Evolutionary conservation across 306 rosid species (phyloP), one percentile per base, ranked within the genome.

Genomic region (Castanospermum australe): DNA sequence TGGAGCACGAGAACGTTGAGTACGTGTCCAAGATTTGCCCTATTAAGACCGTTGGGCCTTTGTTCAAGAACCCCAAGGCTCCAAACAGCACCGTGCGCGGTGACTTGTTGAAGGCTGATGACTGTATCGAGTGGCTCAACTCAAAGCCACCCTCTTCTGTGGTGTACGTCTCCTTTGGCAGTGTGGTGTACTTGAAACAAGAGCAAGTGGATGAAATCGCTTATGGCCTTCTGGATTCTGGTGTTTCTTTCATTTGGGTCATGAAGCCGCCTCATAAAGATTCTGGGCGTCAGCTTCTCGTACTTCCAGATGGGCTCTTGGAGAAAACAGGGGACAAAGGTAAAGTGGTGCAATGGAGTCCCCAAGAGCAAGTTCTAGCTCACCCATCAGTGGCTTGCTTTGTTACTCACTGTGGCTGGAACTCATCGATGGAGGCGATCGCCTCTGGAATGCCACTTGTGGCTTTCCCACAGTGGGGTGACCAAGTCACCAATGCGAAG

Each of bases 341-440:
- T 0, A 89, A 39, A 38, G 73, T 89, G 48, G 88, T 86, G 21
- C 30, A 64, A 5, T 88, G 90, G 90, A 84, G 92, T 14, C 83
- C 86, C 1, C 90, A 88, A 28, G 87, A 88, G 63, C 66, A 74
- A 9, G 86, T 88, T 9, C 42, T 88, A 14, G 81, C 28, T 1
- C 92, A 86, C 47, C 80, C 88, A 0, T 84, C 92, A 0, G 35
- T 80, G 2, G 78, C 85, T 5, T 86, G 90, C 52, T 87, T 89
- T 5, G 4, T 87, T 7, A 89, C 88, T n/a, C 93, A 89, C 30
- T 89, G 93, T n/a, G 91, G 91, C 0, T 89, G 93, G 91, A 89
- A 89, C 67, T 89, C 91, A 0, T 67, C 93, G 1, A 78, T 87
- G 67, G 91, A 89, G 65, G 86, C 93, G 0, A n/a, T 89, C 4